Base-by-base conservation (phyloP, 2,329 filamentous ascomycete genomes). In the Stemphylium lycopersici region DNA sequence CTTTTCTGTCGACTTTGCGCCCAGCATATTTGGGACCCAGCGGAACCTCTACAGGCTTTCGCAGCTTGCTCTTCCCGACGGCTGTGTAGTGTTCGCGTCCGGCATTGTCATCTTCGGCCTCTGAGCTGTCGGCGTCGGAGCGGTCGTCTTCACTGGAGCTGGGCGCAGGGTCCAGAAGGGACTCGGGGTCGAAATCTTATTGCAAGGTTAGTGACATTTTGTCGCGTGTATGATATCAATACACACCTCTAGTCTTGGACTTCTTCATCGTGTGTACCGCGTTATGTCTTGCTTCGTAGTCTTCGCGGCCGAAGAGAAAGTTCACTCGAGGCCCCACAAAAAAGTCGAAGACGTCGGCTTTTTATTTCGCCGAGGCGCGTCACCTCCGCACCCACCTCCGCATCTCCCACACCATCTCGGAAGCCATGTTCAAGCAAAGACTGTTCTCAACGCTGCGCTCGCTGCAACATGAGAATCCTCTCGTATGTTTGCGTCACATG, bases 41-140 rank as follows among this genome's bases (percentile, higher is more conserved):
- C 0, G 84, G 78, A 15, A 88, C 77, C 20, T 83, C 82, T 31
- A 91, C 87, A 53, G 86, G 86, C 70, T 90, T 88, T 61, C 91
- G 87, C 63, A 97, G 79, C 72, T 90, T 93, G 78, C 89, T 95
- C 80, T 93, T 95, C 82, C 88, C 89, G 29, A 96, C 90, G 47
- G 83, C 77, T 38, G 90, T 84, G 71, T 98, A 98, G 73, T 98
- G 93, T 67, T 96, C 93, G 29, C 93, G 89, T 16, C 89, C 91
- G 10, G 82, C 81, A 56, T 84, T 77, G 10, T 72, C 79, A 63
- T 82, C 75, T 47, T 69, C 36, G 65, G 74, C 52, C 18, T 75
- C 76, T 13, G 69, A 71, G 11, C 59, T 12, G 4, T 75, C 81
- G 39, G 81, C 84, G 45, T 79, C 83, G 12, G 76, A 80, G 38